These are phyloP conservation scores for Hypoxylon sp. DNA, from an alignment of 2,329 filamentous ascomycete species.

Conservation along the genomic window DNA sequence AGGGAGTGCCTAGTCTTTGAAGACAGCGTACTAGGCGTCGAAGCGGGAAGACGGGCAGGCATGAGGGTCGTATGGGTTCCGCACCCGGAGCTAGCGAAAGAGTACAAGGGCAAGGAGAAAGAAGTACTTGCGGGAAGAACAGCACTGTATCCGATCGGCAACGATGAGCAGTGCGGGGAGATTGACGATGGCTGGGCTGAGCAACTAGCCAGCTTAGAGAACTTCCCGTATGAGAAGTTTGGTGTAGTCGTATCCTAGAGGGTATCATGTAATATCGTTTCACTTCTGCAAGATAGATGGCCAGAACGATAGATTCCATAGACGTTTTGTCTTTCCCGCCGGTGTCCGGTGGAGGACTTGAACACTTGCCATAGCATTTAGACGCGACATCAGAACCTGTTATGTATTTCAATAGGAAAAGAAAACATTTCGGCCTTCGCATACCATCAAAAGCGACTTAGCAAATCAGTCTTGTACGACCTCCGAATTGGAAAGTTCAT, in stretches of 20 bases:
- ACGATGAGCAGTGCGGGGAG: constrained; percentile 55
- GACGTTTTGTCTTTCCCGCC: constrained; percentile 6
- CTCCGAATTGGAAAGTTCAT: no score
- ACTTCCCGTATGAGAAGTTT: constrained; percentile 58
- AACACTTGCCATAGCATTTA: background rate
- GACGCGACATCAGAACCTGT: background rate
- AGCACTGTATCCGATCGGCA: constrained; percentile 49
- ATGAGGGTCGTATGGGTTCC: constrained; percentile 83
- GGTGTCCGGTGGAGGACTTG: constrained; percentile 19
- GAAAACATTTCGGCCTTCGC: background rate
- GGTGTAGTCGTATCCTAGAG: constrained; percentile 48
- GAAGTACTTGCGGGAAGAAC: constrained; percentile 55
- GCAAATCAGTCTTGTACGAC: background rate
- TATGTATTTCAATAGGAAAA: constrained; percentile 11
- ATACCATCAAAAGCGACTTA: background rate
- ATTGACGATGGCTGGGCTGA: constrained; percentile 59
- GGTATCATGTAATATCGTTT: background rate
- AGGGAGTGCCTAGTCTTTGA: constrained; percentile 82
- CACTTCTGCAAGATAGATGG: background rate
- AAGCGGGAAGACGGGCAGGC: constrained; percentile 78
- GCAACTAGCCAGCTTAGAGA: constrained; percentile 55
- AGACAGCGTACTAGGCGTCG: constrained; percentile 79
- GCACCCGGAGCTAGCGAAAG: constrained; percentile 68
- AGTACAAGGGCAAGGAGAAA: constrained; percentile 54
- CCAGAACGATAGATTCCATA: background rate